Evolutionary conservation across 345 rosid species (phyloP).

Genomic region (Carallia pectinifolia): DNA sequence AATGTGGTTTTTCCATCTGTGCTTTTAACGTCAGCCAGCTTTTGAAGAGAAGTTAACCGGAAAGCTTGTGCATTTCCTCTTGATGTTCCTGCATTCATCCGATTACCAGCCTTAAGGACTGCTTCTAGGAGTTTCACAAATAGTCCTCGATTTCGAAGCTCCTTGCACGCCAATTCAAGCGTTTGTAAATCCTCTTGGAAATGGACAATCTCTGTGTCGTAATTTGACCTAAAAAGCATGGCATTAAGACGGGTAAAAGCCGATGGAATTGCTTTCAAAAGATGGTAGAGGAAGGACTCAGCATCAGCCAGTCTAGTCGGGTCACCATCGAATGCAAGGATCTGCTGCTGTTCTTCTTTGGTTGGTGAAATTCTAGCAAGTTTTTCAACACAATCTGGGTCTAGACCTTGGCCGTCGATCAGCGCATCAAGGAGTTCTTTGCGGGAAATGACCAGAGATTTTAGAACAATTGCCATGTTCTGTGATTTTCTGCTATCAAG

Average conservation of each 20-base stretch:
- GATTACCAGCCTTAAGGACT: constrained; percentile 83
- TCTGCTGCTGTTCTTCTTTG: constrained; percentile 56
- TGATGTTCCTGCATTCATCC: constrained; percentile 91
- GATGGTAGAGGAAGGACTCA: constrained; percentile 65
- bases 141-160: constrained; percentile 67
- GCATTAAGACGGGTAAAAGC: constrained; percentile 63
- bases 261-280: constrained; percentile 64
- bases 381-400: constrained; percentile 63
- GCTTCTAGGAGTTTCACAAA: constrained; percentile 89
- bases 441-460: constrained; percentile 56
- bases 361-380: constrained; percentile 67
- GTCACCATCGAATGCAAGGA: constrained; percentile 61
- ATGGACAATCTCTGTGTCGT: constrained; percentile 51
- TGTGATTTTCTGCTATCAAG: constrained; percentile 79
- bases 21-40: constrained; percentile 85
- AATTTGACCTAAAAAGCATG: constrained; percentile 67
- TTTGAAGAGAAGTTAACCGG: constrained; percentile 62
- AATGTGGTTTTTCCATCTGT: constrained; percentile 71
- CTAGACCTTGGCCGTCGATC: constrained; percentile 52
- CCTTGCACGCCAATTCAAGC: constrained; percentile 64
- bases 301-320: constrained; percentile 57
- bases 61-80: constrained; percentile 92
- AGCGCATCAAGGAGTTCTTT: constrained; percentile 57
- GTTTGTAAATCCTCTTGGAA: constrained; percentile 41
- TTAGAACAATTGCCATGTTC: constrained; percentile 75